Percentiles rank a stretch among this genome's conserved stretches.
These are phyloP conservation scores for Luffa aegyptiaca DNA, from an alignment of 306 rosid species.

Conservation along the genomic window DNA sequence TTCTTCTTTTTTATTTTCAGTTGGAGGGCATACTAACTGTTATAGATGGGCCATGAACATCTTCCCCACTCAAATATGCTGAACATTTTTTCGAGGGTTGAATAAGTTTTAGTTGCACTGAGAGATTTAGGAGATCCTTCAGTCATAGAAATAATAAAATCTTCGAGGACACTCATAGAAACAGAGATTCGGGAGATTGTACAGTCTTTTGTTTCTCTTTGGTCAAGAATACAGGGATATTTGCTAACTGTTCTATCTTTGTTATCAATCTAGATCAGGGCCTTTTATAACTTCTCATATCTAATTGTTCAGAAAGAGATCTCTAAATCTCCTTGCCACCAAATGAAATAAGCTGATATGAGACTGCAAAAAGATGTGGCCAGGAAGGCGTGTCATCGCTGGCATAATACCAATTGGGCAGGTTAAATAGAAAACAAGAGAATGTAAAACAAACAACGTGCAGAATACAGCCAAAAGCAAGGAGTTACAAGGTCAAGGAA, in stretches of 20 bases:
- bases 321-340: neutral
- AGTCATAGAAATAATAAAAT: neutral
- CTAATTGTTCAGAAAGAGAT: neutral
- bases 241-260: neutral
- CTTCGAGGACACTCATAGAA: neutral
- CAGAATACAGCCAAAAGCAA: neutral
- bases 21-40: neutral
- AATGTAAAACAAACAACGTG: neutral
- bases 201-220: neutral
- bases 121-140: neutral
- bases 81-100: neutral
- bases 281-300: neutral
- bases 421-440: neutral
- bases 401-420: neutral
- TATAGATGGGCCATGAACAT: neutral
- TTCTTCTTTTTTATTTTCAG: neutral
- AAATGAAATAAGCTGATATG: neutral
- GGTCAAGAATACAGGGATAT: neutral
- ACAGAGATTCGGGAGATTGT: neutral
- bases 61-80: neutral
- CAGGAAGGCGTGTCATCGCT: neutral
- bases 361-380: neutral
- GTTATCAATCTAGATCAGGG: neutral
- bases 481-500: neutral
- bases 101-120: neutral